Base-by-base conservation (phyloP, 202 grass and related monocot genomes). In the Bolboschoenoplectus hybrid region DNA sequence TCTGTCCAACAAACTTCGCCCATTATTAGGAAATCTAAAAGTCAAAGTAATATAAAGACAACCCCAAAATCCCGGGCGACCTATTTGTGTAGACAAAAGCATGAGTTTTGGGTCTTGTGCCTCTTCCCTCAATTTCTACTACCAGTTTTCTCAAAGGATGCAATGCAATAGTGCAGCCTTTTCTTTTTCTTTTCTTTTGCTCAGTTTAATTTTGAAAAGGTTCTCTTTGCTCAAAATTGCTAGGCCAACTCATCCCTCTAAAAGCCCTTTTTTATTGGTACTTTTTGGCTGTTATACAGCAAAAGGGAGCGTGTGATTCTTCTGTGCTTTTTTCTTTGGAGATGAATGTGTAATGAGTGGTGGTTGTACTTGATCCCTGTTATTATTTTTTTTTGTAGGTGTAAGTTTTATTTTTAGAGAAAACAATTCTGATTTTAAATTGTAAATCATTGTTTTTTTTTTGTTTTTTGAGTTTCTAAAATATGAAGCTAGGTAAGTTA, bases 21-120 rank as follows among this genome's bases (percentile, higher is more conserved):
- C 79, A 44, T 84, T 17, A 61, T 38, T 84, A 76, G 67, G 32
- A 85, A 74, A 74, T 81, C 82, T 74, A 85, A 64, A 83, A 86
- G 88, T 89, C 88, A 89, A 89, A 86, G 76, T 83, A 86, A 78
- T 77, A 79, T 89, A 86, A 89, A 89, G 88, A 86, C 84, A 89
- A 55, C 84, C 87, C 88, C 88, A 86, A 86, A 89, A 89, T 89
- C 83, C 84, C 88, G 88, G 88, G 78, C 78, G 88, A 89, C 88
- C 88, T 82, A 88, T 88, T 73, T 68, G 13, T 85, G 63, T 81
- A 53, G 87, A 89, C 88, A 89, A 86, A 89, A 83, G 83, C 84
- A 86, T 74, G 51, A 85, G 77, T 75, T 89, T 86, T 82, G 88
- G 67, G 55, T 82, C 57, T 67, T 56, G 84, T 82, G 84, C 84